Evolutionary conservation across 2,329 filamentous ascomycete species (phyloP), one percentile per base, ranked within the genome.

Genomic region (Aspergillus sp.): DNA sequence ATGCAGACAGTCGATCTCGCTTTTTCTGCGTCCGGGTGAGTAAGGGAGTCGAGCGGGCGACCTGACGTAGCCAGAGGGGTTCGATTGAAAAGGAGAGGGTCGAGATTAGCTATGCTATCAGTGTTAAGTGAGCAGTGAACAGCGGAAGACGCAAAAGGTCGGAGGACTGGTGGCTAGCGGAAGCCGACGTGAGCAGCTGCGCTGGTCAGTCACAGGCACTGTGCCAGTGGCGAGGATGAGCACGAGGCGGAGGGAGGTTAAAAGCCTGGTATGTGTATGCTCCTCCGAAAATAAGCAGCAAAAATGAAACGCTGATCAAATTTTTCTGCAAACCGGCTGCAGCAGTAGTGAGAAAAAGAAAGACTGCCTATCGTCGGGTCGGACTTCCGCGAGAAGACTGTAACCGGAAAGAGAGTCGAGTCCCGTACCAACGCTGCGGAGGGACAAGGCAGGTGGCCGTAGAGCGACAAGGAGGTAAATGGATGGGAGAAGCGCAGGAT

Each of bases 171-270:
- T 56, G 52, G 53, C 42, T 20, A 57, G 60, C 57, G 48, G 57
- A 59, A 58, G 57, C 47, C 52, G 53, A 47, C 65, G 65, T 67
- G 66, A 66, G 67, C 69, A 71, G 68, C 68, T 72, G 71, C 65
- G 68, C 69, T 61, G 66, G 60, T 58, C 65, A 61, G 64, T 69
- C 70, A 70, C 68, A 69, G 64, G 65, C 62, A 67, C 65, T 67
- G 68, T 69, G 61, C 62, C 62, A 51, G 56, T 59, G 52, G 58
- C 56, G 58, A 57, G 32, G 48, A 59, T 49, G 48, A 59, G 51
- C 52, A 38, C 51, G 62, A 59, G 58, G 62, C 8, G 63, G 57
- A 57, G 57, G 53, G 38, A 34, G 11, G 45, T 20, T 51, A 51
- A 52, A 49, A 26, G 20, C 22, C n/a, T 24, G 26, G 48, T 60